phyloP scores from a whole-genome alignment of 306 rosid species.

The Cicer yamashitae region DNA sequence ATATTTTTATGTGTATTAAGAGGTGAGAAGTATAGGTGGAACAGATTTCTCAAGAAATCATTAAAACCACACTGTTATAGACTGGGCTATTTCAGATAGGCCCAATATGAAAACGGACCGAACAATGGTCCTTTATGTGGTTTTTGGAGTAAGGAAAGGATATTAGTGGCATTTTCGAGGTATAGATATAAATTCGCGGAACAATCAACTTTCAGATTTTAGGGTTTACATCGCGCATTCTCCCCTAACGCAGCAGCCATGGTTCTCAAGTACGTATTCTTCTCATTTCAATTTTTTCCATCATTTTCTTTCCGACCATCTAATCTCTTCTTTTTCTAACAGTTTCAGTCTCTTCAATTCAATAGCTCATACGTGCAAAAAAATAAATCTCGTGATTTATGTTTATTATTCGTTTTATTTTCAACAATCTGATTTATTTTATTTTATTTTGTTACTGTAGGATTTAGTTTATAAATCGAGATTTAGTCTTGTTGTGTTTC shows the following conservation, averaged over 20 bases:
- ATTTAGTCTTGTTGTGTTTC: neutral
- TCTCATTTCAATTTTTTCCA: neutral
- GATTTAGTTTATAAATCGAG: neutral
- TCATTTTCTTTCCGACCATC: neutral
- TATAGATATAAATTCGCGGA: constrained; percentile 30
- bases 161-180: neutral
- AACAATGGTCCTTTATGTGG: neutral
- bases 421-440: neutral
- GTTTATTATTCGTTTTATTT: neutral
- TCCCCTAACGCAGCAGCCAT: constrained; percentile 50
- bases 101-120: neutral
- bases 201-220: neutral
- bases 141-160: neutral
- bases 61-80: neutral
- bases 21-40: too few relatives aligned
- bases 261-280: constrained; percentile 76
- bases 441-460: neutral
- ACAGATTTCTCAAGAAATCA: too few relatives aligned
- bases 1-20: too few relatives aligned
- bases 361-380: neutral
- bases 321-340: neutral
- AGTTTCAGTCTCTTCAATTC: neutral
- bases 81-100: neutral
- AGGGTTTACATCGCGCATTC: constrained; percentile 55
- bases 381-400: neutral